phyloP scores from a whole-genome alignment of 345 rosid genomes.

The Stellera chamaejasme region DNA sequence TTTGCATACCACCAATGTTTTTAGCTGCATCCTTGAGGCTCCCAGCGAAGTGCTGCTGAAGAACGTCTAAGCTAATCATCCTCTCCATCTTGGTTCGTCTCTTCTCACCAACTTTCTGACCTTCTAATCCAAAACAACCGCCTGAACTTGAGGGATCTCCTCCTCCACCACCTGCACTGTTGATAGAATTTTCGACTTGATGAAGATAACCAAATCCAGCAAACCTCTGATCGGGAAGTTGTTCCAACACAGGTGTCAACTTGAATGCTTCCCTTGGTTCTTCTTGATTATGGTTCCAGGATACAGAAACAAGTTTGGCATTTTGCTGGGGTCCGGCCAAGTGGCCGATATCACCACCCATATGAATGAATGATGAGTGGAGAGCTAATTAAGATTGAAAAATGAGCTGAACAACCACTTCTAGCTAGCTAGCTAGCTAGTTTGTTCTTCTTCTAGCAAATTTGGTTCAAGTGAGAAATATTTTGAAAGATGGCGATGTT shows the following conservation, averaged over 20 bases:
- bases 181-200: slow-evolving; percentile 25
- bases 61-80: slow-evolving; percentile 78
- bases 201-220: slow-evolving; percentile 30
- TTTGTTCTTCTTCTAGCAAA: slow-evolving; percentile 61
- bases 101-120: slow-evolving; percentile 48
- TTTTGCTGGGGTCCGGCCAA: slow-evolving; percentile 48
- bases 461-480: no score
- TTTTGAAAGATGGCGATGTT: no score
- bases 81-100: slow-evolving; percentile 73
- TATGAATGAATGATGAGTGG: slow-evolving; percentile 21
- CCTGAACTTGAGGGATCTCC: slow-evolving; percentile 25
- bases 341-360: slow-evolving; percentile 23
- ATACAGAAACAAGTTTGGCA: slow-evolving; percentile 52
- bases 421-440: slow-evolving; percentile 29
- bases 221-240: slow-evolving; percentile 24
- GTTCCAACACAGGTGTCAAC: slow-evolving; percentile 33
- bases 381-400: slow-evolving; percentile 37
- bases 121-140: slow-evolving; percentile 22
- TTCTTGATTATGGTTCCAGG: slow-evolving; percentile 53
- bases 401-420: slow-evolving; percentile 39
- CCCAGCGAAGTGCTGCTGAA: slow-evolving; percentile 82
- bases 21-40: slow-evolving; percentile 98
- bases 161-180: slow-evolving; percentile 22
- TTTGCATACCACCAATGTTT: slow-evolving; percentile 76
- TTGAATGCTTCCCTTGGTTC: slow-evolving; percentile 56